Percentiles rank a stretch among this genome's conserved stretches.
Evolutionary conservation across 1,284 basidiomycete genomes (phyloP).

Genomic region (Kalmanozyma brasiliensis): DNA sequence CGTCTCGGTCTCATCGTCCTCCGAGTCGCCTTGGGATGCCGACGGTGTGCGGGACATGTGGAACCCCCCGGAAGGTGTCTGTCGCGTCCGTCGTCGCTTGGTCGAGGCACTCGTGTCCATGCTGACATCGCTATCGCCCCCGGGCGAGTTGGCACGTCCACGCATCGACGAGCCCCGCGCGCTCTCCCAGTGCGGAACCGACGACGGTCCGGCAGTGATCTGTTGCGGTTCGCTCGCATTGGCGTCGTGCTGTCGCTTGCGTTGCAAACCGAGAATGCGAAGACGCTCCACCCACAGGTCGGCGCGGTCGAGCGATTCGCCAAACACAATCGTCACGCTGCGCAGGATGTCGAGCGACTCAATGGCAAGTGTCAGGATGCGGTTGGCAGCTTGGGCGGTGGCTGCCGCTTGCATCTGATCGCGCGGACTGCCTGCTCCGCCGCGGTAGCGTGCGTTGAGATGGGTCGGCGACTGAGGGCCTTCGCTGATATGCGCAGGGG

Average conservation of each 20-base stretch:
- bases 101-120: constrained; percentile 53
- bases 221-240: constrained; percentile 22
- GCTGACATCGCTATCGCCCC: constrained; percentile 43
- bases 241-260: constrained; percentile 58
- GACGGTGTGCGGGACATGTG: constrained; percentile 47
- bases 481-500: constrained; percentile 48
- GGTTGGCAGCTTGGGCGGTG: constrained; percentile 76
- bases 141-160: constrained; percentile 37
- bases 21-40: constrained; percentile 21
- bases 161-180: constrained; percentile 42
- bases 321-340: constrained; percentile 84
- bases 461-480: constrained; percentile 39
- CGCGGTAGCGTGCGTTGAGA: constrained; percentile 28
- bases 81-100: constrained; percentile 40
- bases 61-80: constrained; percentile 26
- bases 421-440: constrained; percentile 27
- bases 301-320: constrained; percentile 85
- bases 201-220: constrained; percentile 26
- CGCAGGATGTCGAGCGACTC: constrained; percentile 92
- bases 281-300: constrained; percentile 77
- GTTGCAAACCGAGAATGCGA: constrained; percentile 54
- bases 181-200: constrained; percentile 40
- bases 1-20: constrained; percentile 48
- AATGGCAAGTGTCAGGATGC: constrained; percentile 83
- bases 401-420: constrained; percentile 53